Base-by-base conservation (phyloP, 805 yeast species). In the Naumovozyma dairenensis region DNA sequence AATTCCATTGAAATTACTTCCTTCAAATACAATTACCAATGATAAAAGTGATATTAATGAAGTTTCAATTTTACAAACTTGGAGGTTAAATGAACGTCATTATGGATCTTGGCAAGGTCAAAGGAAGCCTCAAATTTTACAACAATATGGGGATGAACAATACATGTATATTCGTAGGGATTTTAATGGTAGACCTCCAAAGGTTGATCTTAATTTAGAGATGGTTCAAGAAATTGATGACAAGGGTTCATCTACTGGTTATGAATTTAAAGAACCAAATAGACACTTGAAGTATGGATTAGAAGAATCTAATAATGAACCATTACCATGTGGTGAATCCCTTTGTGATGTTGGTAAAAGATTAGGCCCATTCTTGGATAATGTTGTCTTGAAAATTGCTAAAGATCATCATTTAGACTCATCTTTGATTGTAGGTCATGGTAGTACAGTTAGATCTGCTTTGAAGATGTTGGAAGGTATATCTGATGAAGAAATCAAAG, bases 1-100 rank as follows among this genome's bases (percentile, higher is more conserved):
- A n/a, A 19, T 35, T 18, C 21, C 15, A 9, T 25, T 33, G 15
- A n/a, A n/a, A n/a, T n/a, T n/a, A n/a, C n/a, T n/a, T n/a, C 22
- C 26, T 10, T 21, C 12, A 16, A 25, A 21, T 14, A 8, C 16
- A 4, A 16, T 4, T 15, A 10, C 13, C 21, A 12, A n/a, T 4
- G 5, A 14, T 6, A 2, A 27, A n/a, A 14, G 17, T 28, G 69
- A 71, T 39, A 63, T 67, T 41, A 62, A 63, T 48, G 72, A 64
- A 53, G 62, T 70, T 17, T 71, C 69, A 28, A 72, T 75, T 37
- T 60, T 69, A 48, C 75, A 82, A 60, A 67, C 79, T 4, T 81
- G 89, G 89, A 70, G 89, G 60, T 60, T 81, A 49, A 81, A 81
- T 59, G 93, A 81, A 58, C 72, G 93, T 59, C 93, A 81, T 61